Evolutionary conservation across 352 stramenopile genomes (phyloP).

Genomic region (Globisporangium megalacanthum): DNA sequence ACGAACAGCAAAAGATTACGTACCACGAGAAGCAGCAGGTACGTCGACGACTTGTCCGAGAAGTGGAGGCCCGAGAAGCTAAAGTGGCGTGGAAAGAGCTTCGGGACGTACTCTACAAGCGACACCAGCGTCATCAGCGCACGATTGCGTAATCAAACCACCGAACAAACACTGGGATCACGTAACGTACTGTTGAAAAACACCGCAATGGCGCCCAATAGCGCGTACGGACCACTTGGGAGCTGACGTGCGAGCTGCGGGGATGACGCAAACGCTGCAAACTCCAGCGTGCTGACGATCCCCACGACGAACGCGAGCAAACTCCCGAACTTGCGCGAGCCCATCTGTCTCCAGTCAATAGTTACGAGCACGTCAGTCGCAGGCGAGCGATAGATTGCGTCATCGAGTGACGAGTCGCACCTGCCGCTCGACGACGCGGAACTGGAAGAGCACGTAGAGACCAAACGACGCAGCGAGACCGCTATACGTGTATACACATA

Average conservation of each 20-base stretch:
- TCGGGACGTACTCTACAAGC: conserved; percentile 67
- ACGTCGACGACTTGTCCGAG: conserved; percentile 79
- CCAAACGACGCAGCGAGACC: conserved; percentile 72
- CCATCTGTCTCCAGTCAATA: conserved; percentile 34
- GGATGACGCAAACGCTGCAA: conserved; percentile 35
- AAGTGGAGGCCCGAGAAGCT: conserved; percentile 68
- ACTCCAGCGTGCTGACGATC: conserved; percentile 40
- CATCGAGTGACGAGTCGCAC: conserved; percentile 11
- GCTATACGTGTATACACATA: conserved; percentile 19
- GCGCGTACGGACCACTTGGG: conserved; percentile 58
- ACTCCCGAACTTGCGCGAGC: conserved; percentile 83
- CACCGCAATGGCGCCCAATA: conserved; percentile 65
- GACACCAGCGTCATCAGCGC: background rate
- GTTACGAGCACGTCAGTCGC: background rate
- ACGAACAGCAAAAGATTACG: conserved; percentile 3
- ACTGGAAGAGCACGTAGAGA: conserved; percentile 85
- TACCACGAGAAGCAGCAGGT: conserved; percentile 71
- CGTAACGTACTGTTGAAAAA: conserved; percentile 67
- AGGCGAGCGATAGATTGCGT: too few relatives aligned
- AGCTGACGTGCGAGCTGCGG: conserved; percentile 34
- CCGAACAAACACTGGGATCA: too few relatives aligned
- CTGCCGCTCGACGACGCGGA: conserved; percentile 72
- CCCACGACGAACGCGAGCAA: conserved; percentile 58
- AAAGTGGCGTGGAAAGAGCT: conserved; percentile 57
- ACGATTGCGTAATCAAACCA: too few relatives aligned